These are phyloP conservation scores for Misopates orontium DNA, from an alignment of 257 asterid genomes.

Conservation along the genomic window DNA sequence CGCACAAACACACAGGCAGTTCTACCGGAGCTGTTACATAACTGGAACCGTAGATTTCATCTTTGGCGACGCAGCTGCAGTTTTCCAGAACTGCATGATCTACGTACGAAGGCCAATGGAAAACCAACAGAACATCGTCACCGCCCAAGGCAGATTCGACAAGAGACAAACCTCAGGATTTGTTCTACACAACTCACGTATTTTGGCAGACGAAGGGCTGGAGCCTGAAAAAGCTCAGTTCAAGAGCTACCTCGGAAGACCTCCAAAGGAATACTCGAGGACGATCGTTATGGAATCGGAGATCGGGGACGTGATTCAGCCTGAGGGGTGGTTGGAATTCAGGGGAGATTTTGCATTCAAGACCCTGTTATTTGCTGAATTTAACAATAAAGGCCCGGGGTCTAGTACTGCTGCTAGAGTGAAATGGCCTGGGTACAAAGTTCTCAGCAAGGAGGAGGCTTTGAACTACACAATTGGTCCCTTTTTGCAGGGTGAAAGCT, in stretches of 20 bases:
- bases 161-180: conserved; percentile 67
- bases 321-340: conserved; percentile 73
- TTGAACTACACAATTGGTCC: conserved; percentile 52
- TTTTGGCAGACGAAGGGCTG: conserved; percentile 50
- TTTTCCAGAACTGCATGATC: conserved; percentile 79
- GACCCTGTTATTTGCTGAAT: conserved; percentile 68
- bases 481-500: conserved; percentile 66
- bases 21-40: conserved; percentile 71
- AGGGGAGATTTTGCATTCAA: conserved; percentile 52
- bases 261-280: conserved; percentile 71
- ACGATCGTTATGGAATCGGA: conserved; percentile 73
- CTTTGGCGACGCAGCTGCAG: conserved; percentile 73
- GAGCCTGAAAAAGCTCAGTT: conserved; percentile 52
- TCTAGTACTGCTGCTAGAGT: conserved; percentile 45
- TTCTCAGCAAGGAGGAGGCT: conserved; percentile 53
- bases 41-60: conserved; percentile 76
- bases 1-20: conserved; percentile 72
- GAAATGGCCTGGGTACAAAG: conserved; percentile 63
- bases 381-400: conserved; percentile 62
- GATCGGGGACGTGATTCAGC: conserved; percentile 58
- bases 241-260: conserved; percentile 77
- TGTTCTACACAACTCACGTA: conserved; percentile 62
- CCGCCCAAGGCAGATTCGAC: conserved; percentile 70
- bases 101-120: conserved; percentile 55
- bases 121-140: conserved; percentile 59